Conservation (phyloP, 2,329 filamentous ascomycete species). For the Aspergillus novofumigatus region DNA sequence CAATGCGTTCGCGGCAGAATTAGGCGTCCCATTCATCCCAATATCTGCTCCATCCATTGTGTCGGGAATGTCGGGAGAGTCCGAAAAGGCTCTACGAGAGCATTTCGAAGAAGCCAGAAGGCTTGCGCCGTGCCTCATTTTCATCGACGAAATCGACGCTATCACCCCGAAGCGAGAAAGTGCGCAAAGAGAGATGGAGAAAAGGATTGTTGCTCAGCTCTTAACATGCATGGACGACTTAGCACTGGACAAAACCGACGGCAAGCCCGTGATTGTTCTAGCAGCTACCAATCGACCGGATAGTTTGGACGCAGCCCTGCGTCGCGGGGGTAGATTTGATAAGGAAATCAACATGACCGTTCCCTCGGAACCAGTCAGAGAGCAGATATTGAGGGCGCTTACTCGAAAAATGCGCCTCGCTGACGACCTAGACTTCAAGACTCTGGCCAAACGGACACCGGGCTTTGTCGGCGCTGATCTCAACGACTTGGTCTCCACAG, state of each 20-base stretch:
- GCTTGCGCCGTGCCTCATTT: constrained; percentile 81
- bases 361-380: constrained; percentile 72
- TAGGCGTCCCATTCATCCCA: constrained; percentile 73
- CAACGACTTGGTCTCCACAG: constrained; percentile 64
- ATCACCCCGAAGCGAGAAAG: constrained; percentile 84
- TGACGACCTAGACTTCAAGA: constrained; percentile 66
- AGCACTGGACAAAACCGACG: constrained; percentile 64
- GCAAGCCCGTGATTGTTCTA: constrained; percentile 79
- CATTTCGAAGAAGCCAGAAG: constrained; percentile 83
- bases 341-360: constrained; percentile 83
- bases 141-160: constrained; percentile 88
- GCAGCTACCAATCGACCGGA: constrained; percentile 88
- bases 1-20: constrained; percentile 70
- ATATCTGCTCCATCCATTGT: constrained; percentile 79
- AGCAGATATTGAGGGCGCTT: constrained; percentile 71
- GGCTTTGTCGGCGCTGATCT: constrained; percentile 93
- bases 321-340: constrained; percentile 72
- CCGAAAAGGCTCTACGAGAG: constrained; percentile 79
- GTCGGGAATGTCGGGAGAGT: constrained; percentile 83
- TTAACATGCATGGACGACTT: constrained; percentile 83
- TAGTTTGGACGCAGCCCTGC: constrained; percentile 73
- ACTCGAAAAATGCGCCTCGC: constrained; percentile 63
- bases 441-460: constrained; percentile 77
- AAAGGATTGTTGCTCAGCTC: constrained; percentile 78
- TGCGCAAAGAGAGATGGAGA: constrained; percentile 83